A percentile compares a stretch with the other conserved stretches of the same genome.
phyloP scores from a whole-genome alignment of 257 asterid species.

The Haberlea rhodopensis region DNA sequence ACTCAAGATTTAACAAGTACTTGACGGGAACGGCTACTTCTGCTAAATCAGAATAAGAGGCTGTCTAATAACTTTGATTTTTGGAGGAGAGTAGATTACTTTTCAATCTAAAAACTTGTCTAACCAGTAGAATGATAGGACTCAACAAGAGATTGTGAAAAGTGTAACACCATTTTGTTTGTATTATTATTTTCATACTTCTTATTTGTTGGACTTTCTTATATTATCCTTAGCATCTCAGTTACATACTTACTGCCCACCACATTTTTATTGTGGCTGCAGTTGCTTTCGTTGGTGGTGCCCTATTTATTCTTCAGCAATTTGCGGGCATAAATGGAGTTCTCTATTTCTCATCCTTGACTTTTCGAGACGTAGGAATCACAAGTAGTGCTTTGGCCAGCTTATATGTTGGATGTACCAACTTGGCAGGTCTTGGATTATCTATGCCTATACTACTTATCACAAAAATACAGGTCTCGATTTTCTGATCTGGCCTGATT shows the following conservation, averaged over 20 bases:
- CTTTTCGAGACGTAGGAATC: constrained; percentile 79
- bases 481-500: constrained; percentile 23
- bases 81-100: too few relatives aligned
- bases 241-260: constrained; percentile 9
- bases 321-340: constrained; percentile 88
- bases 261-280: constrained; percentile 33
- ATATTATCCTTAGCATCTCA: constrained; percentile 10
- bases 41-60: too few relatives aligned
- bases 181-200: background rate
- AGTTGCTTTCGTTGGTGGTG: constrained; percentile 82
- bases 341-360: constrained; percentile 81
- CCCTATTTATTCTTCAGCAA: constrained; percentile 78
- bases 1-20: background rate
- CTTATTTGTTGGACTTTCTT: background rate
- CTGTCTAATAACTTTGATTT: too few relatives aligned
- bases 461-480: background rate
- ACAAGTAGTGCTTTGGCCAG: constrained; percentile 67
- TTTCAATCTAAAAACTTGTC: too few relatives aligned
- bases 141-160: background rate
- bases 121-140: background rate
- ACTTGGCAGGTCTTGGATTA: constrained; percentile 63
- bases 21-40: too few relatives aligned
- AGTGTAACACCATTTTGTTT: background rate
- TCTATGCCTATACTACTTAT: background rate
- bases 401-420: constrained; percentile 63